Evolutionary conservation across 371 early-diverging fungal species (phyloP), one percentile per base, ranked within the genome.

Genomic region (Apophysomyces variabilis): DNA sequence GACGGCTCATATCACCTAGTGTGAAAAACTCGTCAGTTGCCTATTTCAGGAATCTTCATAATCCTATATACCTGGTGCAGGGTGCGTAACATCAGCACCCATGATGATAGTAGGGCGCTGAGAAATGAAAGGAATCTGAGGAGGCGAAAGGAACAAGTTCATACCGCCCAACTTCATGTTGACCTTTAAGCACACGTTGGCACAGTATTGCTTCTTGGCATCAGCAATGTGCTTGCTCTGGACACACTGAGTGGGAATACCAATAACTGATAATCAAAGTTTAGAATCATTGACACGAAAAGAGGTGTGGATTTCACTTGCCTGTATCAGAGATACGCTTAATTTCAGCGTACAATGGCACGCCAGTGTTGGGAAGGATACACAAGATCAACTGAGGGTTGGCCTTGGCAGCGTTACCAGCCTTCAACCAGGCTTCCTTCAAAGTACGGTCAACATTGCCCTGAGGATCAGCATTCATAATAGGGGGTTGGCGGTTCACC

Each of bases 11-110:
- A 41, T 91, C 77, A 38, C 94, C 92, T 38, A 91, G 89, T 26
- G 83, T 87, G 43, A 26, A 26, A 94, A 90, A 62, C 94, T 93
- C 6, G 94, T 90, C 9, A 39, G 35, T 3, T 4, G 16, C 9
- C n/a, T 18, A 7, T 1, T 14, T 21, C 54, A 47, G 21, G 9
- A n/a, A 14, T 16, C 5, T 11, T 32, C 5, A 3, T 39, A 7
- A 1, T 18, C 9, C 43, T 13, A 38, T 6, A 11, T n/a, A 46
- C 95, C 94, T 39, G 92, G 91, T 26, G 86, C 89, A 46, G 95
- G 92, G 64, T 95, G 95, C 4, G 95, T 92, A 11, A 99, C 95
- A 83, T 99, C 99, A 43, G 96, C 96, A 50, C 99, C 99, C 69
- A 99, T 80, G n/a, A 99, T 69, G 54, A 99, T 92, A 5, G 96